These are phyloP conservation scores for Athelia psychrophila DNA, from an alignment of 1,284 basidiomycete genomes.

Conservation along the genomic window DNA sequence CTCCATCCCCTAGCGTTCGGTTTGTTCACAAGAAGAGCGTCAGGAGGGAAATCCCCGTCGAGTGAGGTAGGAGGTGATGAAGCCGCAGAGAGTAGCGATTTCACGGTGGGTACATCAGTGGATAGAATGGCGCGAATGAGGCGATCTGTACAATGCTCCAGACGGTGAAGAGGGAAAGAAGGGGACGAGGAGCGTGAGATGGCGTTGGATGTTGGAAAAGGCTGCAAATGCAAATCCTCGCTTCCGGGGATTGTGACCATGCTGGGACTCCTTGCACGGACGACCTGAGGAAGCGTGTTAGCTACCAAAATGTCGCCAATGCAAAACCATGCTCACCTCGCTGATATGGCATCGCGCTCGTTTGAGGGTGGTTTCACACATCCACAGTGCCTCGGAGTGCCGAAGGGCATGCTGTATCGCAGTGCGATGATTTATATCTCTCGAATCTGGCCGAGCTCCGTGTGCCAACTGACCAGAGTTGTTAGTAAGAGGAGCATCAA, in stretches of 20 bases:
- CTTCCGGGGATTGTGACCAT: too few species aligned
- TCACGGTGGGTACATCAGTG: constrained; percentile 47
- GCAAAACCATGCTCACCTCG: constrained; percentile 34
- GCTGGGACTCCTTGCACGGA: too few species aligned
- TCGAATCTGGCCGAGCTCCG: constrained; percentile 67
- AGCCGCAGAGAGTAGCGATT: constrained; percentile 53
- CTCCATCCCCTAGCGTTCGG: constrained; percentile 68
- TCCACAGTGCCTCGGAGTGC: constrained; percentile 61
- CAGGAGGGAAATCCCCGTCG: constrained; percentile 37
- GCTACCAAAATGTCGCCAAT: too few species aligned
- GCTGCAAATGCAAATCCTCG: not conserved
- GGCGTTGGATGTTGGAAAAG: not conserved
- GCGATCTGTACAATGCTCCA: constrained; percentile 35
- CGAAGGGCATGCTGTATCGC: constrained; percentile 62
- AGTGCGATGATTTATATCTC: constrained; percentile 66
- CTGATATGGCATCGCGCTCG: constrained; percentile 54
- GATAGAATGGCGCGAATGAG: constrained; percentile 51
- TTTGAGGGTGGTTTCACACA: constrained; percentile 64
- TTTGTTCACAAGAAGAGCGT: constrained; percentile 54
- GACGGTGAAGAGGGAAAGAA: constrained; percentile 28
- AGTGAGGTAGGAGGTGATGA: constrained; percentile 36
- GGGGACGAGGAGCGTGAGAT: constrained; percentile 7
- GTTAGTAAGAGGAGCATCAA: constrained; percentile 2
- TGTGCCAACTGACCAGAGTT: constrained; percentile 47
- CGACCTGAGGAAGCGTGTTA: not conserved